Conservation (phyloP, 176 grass and related monocot species). For the Typha latifolia region DNA sequence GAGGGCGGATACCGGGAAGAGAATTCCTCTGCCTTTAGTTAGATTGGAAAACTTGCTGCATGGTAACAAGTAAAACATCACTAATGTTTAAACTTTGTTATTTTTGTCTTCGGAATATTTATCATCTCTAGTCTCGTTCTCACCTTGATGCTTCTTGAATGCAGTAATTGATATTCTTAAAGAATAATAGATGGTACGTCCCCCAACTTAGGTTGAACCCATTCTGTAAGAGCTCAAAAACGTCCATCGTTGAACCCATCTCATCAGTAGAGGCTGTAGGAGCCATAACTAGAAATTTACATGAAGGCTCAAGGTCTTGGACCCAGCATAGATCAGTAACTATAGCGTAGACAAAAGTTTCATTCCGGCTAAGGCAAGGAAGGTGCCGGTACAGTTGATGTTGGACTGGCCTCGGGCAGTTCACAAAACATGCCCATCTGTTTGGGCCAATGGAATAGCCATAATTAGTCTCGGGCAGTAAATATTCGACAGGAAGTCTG, state of each 20-base stretch:
- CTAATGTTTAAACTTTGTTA: no score
- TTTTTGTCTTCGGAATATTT: no score
- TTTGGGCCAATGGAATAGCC: not conserved
- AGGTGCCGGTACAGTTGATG: not conserved
- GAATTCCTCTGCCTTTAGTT: no score
- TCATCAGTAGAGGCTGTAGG: not conserved
- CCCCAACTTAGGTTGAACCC: not conserved
- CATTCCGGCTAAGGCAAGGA: constrained; percentile 4
- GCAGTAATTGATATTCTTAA: no score
- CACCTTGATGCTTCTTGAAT: no score
- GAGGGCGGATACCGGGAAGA: no score
- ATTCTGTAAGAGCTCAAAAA: not conserved
- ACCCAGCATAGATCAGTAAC: rapidly evolving
- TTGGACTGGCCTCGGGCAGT: constrained; percentile 3
- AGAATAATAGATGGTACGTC: no score
- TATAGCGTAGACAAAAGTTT: constrained; percentile 29
- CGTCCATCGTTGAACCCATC: not conserved
- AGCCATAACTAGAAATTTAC: constrained; percentile 20
- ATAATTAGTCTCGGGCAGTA: not conserved
- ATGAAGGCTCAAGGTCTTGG: constrained; percentile 1
- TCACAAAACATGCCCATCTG: constrained; percentile 9
- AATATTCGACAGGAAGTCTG: constrained; percentile 9
- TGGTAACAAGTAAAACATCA: no score
- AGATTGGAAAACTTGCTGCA: no score
- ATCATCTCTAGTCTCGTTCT: no score